These are phyloP conservation scores for Chlorella variabilis DNA, from an alignment of 163 green algal species.

Conservation along the genomic window DNA sequence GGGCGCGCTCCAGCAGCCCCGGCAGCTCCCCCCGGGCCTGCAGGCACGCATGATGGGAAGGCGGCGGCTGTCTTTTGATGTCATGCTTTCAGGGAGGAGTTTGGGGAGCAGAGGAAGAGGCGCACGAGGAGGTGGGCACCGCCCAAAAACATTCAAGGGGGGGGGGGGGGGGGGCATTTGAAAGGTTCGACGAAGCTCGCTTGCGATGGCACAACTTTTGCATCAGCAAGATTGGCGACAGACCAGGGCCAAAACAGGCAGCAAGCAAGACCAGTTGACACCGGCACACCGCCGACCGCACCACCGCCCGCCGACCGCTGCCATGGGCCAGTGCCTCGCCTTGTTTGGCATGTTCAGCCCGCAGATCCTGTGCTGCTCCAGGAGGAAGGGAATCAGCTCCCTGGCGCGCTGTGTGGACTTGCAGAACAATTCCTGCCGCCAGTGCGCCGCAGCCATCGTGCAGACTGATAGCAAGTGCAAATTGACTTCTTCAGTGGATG, in stretches of 20 bases:
- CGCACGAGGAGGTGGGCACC: no score
- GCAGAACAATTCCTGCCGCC: slow-evolving; percentile 49
- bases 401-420: slow-evolving; percentile 15
- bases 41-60: no score
- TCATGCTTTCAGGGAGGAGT: no score
- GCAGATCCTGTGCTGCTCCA: slow-evolving; percentile 41
- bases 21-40: not conserved
- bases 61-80: no score
- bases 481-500: no score
- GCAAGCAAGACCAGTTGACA: not conserved
- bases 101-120: not conserved
- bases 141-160: no score
- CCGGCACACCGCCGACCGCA: no score
- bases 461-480: no score
- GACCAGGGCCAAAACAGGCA: not conserved
- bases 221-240: no score
- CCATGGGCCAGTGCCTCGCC: slow-evolving; percentile 5
- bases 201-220: no score
- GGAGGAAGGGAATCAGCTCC: slow-evolving; percentile 24
- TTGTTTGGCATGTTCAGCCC: slow-evolving; percentile 66
- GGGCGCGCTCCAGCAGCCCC: slow-evolving; percentile 17
- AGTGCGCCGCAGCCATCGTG: not conserved
- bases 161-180: no score
- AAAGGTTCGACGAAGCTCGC: no score
- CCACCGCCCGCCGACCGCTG: not conserved